Evolutionary conservation across 768 basidiomycete genomes (phyloP), one percentile per base, ranked within the genome.

Genomic region (Guyanaporus albipodus): DNA sequence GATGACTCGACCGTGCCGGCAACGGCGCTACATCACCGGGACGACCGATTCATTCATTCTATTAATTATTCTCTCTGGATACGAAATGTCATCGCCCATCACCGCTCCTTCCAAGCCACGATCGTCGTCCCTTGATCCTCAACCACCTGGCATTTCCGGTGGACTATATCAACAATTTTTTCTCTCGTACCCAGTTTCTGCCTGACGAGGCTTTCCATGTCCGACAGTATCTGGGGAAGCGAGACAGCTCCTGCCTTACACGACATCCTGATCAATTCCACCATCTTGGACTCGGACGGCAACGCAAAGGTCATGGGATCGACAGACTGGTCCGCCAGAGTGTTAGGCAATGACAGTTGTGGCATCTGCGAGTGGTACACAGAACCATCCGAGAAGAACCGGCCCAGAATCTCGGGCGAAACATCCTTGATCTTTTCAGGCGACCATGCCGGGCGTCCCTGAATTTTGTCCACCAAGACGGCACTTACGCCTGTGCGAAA

Each of bases 401-500:
- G 74, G 9, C 70, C 61, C 26, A 81, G 62, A 41, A 92, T 71
- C 21, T 74, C 73, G 33, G 76, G 61, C 4, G 80, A 67, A 43
- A 95, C 79, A 11, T 85, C 82, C 10, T 71, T 62, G 23, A 91
- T 52, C 4, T 72, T 73, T 9, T 74, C 59, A 7, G 94, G 94
- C 3, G 72, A 71, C 94, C 94, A 97, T 6, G 67, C 58, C 7
- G 90, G 83, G 32, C 77, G 72, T 32, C 59, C 71, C 71, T 72
- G 48, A 21, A 72, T 67, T 60, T 77, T 79, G 40, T 76, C 61
- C 69, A 78, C 53, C 24, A 87, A 63, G 28, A 91, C 80, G 31
- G 84, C 77, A 24, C 76, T 82, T 34, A 98, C 85, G 19, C 95
- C 95, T 18, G 76, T 80, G 42, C 71, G 54, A 69, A 99, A 97